Evolutionary conservation across 2,329 filamentous ascomycete species (phyloP), one percentile per base, ranked within the genome.

Genomic region (Colletotrichum australisinense): DNA sequence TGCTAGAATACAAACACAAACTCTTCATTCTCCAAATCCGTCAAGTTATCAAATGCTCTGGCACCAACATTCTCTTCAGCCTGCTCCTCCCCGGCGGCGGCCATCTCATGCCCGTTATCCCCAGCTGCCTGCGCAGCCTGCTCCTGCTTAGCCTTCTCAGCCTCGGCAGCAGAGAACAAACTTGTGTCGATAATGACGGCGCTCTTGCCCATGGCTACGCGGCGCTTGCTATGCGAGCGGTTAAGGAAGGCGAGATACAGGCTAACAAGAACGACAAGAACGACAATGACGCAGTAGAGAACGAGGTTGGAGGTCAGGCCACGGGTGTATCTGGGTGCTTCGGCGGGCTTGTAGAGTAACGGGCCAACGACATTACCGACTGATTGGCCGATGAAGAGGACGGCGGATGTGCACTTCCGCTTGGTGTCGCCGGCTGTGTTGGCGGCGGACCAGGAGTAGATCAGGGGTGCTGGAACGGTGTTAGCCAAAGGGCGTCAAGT

Each of bases 391-490:
- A 92, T 84, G 75, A 93, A 91, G 38, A 75, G 81, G 16, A 90
- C 86, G 2, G 85, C 89, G 0, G 90, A 92, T 0, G 88, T 92
- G 2, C 89, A 86, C 77, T 93, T 93, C 73, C 90, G 88, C 79
- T 93, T 93, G 0, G 91, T 93, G 72, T 93, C 90, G 0, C 91
- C 91, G 2, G 86, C 91, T 0, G 91, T 90, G 75, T 91, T 91
- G 63, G 89, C 88, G 0, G 86, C 86, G 0, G 85, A 86, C 88
- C 88, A 90, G 0, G 87, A 86, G 77, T 89, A 90, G 26, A 90
- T 86, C 66, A 91, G 79, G 0, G 88, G 90, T 1, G 89, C 87
- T 75, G 7, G 5, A 5, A 14, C 11, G 1, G 9, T 49, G 49
- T 59, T 11, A 49, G 56, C 64, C 22, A 35, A 30, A 26, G 16